Evolutionary conservation across 139 green algal species (phyloP), one percentile per base, ranked within the genome.

Genomic region (Pleodorina starrii): DNA sequence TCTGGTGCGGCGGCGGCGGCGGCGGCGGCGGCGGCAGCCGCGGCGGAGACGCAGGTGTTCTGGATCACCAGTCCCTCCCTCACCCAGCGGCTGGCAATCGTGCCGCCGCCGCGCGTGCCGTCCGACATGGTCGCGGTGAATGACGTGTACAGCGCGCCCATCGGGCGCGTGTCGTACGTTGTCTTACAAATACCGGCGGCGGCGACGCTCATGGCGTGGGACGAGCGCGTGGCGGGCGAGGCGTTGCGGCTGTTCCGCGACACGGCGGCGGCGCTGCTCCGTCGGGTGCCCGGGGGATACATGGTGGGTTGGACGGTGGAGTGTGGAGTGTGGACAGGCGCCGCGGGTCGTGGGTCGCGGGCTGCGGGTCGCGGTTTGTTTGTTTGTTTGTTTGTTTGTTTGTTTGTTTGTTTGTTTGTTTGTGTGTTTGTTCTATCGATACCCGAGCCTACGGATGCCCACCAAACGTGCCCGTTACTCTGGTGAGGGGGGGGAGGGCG

Each of bases 61-160:
- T 87, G 81, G 60, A 14, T 57, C 38, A 77, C 63, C 0, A 36
- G 54, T 11, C 43, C 81, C 7, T n/a, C 42, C 0, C 81, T 87
- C 1, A 29, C 42, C 1, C 60, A 63, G 60, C 60, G 81, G n/a
- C 19, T 87, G 42, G 81, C n/a, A 5, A 27, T 66, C 5, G n/a
- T 57, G 81, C 81, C 81, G 60, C 60, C 81, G 27, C 81, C 44
- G 43, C 81, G 81, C 6, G 21, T 66, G 63, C 57, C 81, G 36
- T 3, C 29, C 1, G 63, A 51, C 19, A 27, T 66, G 5, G 19
- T 23, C 5, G n/a, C 29, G 27, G 5, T 63, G 19, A 48, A 69
- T 17, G 60, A 78, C 16, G 60, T 87, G 42, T 77, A 87, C 81
- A 42, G 29, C 79, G 79, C 79, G 9, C 79, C 78, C 27, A 21